Evolutionary conservation across 2,329 filamentous ascomycete genomes (phyloP).

Genomic region (Rutstroemia sp.): DNA sequence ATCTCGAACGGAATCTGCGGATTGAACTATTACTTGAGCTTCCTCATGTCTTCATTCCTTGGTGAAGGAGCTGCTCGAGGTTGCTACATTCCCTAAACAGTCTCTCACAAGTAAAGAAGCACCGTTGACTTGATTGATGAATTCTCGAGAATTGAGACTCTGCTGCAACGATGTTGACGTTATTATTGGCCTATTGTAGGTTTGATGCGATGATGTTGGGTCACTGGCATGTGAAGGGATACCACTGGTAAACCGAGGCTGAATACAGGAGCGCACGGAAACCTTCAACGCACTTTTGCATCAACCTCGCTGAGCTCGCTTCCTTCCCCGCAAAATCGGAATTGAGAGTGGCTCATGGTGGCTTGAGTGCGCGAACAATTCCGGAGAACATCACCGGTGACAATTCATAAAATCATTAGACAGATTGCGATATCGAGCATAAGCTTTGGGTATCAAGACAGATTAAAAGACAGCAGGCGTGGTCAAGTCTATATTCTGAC

Average conservation of each 20-base stretch:
- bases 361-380: too few relatives aligned
- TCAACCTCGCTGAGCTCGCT: slow-evolving; percentile 2
- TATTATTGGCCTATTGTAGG: too few relatives aligned
- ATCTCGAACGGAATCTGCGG: neutral
- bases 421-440: too few relatives aligned
- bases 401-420: too few relatives aligned
- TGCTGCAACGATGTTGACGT: too few relatives aligned
- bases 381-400: too few relatives aligned
- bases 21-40: slow-evolving; percentile 1
- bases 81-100: slow-evolving; percentile 3
- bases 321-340: slow-evolving; percentile 2
- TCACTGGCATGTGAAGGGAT: slow-evolving; percentile 3
- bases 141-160: neutral
- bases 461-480: too few relatives aligned
- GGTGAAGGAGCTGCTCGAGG: neutral
- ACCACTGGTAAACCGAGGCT: slow-evolving; percentile 4
- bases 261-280: neutral
- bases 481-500: neutral
- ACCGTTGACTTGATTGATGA: neutral
- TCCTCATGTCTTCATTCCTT: slow-evolving; percentile 5
- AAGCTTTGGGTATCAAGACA: too few relatives aligned
- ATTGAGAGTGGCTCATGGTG: neutral
- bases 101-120: neutral
- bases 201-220: neutral
- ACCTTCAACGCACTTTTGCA: slow-evolving; percentile 2